Conservation (phyloP, 371 early-diverging fungal species). For the Neoconidiobolus thromboides region DNA sequence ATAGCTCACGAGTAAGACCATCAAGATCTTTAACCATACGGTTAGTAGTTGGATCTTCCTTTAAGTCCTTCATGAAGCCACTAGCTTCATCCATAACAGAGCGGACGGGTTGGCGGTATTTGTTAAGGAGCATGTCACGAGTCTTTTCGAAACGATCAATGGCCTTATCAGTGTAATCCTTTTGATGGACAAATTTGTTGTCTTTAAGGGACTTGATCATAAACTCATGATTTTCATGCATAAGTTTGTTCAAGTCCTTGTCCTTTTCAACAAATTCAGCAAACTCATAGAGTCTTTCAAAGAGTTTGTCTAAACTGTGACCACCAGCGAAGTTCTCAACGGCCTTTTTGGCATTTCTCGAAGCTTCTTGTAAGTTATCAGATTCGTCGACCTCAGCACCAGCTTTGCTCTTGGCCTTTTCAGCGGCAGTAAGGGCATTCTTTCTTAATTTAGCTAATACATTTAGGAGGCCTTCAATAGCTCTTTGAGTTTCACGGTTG, state of each 20-base stretch:
- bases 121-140: conserved; percentile 10
- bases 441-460: conserved; percentile 9
- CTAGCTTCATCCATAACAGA: conserved; percentile 11
- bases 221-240: conserved; percentile 13
- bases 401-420: background rate
- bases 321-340: conserved; percentile 20
- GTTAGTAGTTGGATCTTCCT: conserved; percentile 14
- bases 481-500: conserved; percentile 16
- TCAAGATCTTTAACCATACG: conserved; percentile 12
- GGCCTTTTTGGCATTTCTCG: conserved; percentile 14
- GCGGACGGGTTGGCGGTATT: conserved; percentile 10
- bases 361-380: conserved; percentile 10
- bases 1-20: conserved; percentile 14
- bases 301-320: conserved; percentile 15
- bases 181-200: conserved; percentile 11
- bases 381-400: conserved; percentile 6
- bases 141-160: conserved; percentile 11
- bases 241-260: conserved; percentile 11
- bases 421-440: conserved; percentile 8
- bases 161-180: conserved; percentile 11
- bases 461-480: conserved; percentile 14
- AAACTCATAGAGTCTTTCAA: conserved; percentile 11
- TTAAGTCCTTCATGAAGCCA: conserved; percentile 10
- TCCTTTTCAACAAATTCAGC: conserved; percentile 11
- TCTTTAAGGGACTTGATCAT: conserved; percentile 13